Evolutionary conservation across 306 rosid genomes (phyloP).

Genomic region (Dryas alaskensis): DNA sequence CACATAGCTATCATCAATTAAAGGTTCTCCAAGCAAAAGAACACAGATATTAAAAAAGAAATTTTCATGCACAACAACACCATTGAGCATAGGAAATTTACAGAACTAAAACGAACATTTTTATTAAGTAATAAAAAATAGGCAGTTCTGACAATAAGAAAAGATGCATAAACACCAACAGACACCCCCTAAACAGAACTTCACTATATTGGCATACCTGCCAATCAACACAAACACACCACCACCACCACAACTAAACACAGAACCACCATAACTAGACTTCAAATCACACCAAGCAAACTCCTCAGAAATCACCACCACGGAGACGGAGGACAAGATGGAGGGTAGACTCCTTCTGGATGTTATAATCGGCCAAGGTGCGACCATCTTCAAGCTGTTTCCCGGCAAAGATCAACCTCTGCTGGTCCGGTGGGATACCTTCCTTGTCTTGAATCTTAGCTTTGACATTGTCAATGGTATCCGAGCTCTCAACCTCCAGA

Average conservation of each 20-base stretch:
- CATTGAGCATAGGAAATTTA: not conserved
- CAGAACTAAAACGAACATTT: not conserved
- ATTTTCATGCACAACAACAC: not conserved
- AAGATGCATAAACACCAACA: not conserved
- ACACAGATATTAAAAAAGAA: not conserved
- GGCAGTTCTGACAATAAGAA: not conserved
- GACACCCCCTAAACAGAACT: not conserved
- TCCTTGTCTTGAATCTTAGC: conserved; percentile 31
- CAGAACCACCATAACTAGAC: not conserved
- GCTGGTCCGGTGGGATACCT: conserved; percentile 24
- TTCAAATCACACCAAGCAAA: not conserved
- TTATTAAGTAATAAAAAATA: not conserved
- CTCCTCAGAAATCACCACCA: conserved; percentile 32
- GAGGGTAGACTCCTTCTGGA: conserved; percentile 30
- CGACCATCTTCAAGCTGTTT: conserved; percentile 31
- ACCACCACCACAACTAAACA: not conserved
- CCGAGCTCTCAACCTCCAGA: conserved; percentile 30
- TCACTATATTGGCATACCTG: not conserved
- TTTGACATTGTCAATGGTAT: conserved; percentile 20
- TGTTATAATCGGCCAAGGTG: conserved; percentile 25
- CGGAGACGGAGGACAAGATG: conserved; percentile 48
- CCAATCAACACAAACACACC: not conserved
- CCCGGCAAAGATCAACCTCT: conserved; percentile 23
- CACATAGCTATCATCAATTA: not conserved
- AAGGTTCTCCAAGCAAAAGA: not conserved